phyloP scores from a whole-genome alignment of 805 yeast genomes.

The Candida verbasci region DNA sequence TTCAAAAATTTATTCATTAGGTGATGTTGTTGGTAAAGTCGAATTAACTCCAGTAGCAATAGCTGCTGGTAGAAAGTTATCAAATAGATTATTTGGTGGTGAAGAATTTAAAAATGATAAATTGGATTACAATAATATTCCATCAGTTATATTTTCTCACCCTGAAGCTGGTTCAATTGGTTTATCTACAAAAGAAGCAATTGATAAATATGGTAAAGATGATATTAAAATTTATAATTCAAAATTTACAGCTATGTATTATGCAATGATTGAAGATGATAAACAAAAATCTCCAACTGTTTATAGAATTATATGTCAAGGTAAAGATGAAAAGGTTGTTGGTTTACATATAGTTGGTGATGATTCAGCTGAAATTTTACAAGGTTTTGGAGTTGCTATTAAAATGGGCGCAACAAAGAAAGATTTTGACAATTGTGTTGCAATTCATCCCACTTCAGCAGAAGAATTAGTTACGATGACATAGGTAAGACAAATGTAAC shows the following conservation, averaged over 20 bases:
- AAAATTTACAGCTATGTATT: constrained; percentile 87
- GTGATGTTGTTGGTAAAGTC: constrained; percentile 90
- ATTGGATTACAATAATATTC: constrained; percentile 81
- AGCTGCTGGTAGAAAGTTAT: constrained; percentile 93
- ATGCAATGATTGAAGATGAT: constrained; percentile 66
- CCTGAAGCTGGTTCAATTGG: constrained; percentile 98
- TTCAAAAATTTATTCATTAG: constrained; percentile 73
- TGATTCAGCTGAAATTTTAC: constrained; percentile 83
- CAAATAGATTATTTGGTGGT: constrained; percentile 85
- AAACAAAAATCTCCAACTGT: constrained; percentile 79
- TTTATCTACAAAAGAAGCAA: constrained; percentile 73
- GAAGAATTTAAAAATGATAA: constrained; percentile 70
- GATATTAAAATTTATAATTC: constrained; percentile 79
- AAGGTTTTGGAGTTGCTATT: constrained; percentile 97
- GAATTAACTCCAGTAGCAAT: constrained; percentile 98
- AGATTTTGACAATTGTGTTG: constrained; percentile 93
- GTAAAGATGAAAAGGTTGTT: constrained; percentile 85
- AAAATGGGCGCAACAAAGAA: constrained; percentile 99
- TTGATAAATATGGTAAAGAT: constrained; percentile 71
- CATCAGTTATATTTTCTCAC: constrained; percentile 96
- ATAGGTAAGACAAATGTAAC: constrained; percentile 5
- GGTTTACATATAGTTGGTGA: constrained; percentile 96
- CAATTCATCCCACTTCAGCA: constrained; percentile 98
- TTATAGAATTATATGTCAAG: constrained; percentile 76
- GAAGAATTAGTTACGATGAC: constrained; percentile 92